phyloP scores from a whole-genome alignment of 1,139 yeast species.

The Lodderomyces metapsilosis region DNA sequence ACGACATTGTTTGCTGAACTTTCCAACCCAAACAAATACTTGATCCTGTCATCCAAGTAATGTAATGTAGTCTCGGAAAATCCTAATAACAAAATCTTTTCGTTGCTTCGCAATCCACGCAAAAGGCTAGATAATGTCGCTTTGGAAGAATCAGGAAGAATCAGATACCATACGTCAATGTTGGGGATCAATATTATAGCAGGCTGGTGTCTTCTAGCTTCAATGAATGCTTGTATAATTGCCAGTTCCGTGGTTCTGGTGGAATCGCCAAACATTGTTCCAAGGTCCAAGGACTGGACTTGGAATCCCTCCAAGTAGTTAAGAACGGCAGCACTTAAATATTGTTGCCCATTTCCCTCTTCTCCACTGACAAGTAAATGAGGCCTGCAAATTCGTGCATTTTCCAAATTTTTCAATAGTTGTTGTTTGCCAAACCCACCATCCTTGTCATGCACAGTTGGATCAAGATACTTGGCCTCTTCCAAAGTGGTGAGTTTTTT shows the following conservation, averaged over 20 bases:
- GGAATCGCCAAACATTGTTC: constrained; percentile 75
- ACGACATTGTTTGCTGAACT: constrained; percentile 46
- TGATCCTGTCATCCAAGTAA: constrained; percentile 36
- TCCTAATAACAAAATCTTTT: constrained; percentile 75
- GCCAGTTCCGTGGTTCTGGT: constrained; percentile 83
- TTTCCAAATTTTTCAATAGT: constrained; percentile 54
- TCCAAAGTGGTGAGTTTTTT: constrained; percentile 61
- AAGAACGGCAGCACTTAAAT: constrained; percentile 77
- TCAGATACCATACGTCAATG: constrained; percentile 71
- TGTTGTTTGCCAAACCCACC: constrained; percentile 73
- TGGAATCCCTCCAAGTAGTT: constrained; percentile 88
- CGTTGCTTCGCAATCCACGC: constrained; percentile 67
- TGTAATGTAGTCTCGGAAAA: constrained; percentile 53
- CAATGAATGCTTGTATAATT: constrained; percentile 80
- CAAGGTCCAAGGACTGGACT: constrained; percentile 81
- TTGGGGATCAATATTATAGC: constrained; percentile 83
- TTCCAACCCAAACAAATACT: constrained; percentile 52
- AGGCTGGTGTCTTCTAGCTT: constrained; percentile 89
- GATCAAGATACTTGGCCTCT: constrained; percentile 67
- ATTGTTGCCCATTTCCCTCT: constrained; percentile 87
- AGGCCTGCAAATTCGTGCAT: constrained; percentile 78
- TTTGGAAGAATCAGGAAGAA: constrained; percentile 66
- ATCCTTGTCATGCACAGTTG: constrained; percentile 54
- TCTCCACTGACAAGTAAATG: constrained; percentile 71
- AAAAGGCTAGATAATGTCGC: constrained; percentile 72